Evolutionary conservation across 345 rosid species (phyloP), one percentile per base, ranked within the genome.

Genomic region (Hibiscus tridactylites): DNA sequence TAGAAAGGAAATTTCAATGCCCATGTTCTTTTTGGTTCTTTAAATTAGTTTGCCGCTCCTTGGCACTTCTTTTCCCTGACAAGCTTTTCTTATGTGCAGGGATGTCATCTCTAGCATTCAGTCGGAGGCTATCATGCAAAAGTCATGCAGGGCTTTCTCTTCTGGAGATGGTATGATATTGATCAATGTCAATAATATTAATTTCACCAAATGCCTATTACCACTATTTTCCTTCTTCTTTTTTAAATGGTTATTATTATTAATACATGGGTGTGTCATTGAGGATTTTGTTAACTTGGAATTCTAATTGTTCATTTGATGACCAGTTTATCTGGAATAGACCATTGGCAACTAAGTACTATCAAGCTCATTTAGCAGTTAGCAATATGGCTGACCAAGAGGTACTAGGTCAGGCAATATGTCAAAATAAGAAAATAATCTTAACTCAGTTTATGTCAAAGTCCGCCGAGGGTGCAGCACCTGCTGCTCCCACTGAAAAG

Each of bases 401-500:
- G 47, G 47, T 44, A 39, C 42, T 37, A 37, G 42, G 42, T 37
- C 10, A 39, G 10, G 44, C 44, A 39, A 39, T 39, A 39, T 39
- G 42, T 7, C 42, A 37, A 37, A 37, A 6, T 37, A 37, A 37
- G 44, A 39, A n/a, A 39, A 39, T 39, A 39, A 39, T 39, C 44
- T 39, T 39, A 8, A 39, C 44, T 39, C 44, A 8, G 2, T 39
- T 39, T 44, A 44, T 95, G 71, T 95, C 94, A 9, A 90, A 77
- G 75, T 90, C 97, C 17, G 91, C 83, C 0, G 98, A 90, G 81
- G 91, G 85, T 74, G 87, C 71, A 74, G 73, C 89, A 68, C 96
- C 87, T 84, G 97, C 88, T 73, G 84, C 89, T 79, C 90, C 97
- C 52, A 84, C 95, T 11, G 92, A 90, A 82, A 85, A 81, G 78